These are phyloP conservation scores for Cercospora sp. DNA, from an alignment of 2,329 filamentous ascomycete genomes.

Conservation along the genomic window DNA sequence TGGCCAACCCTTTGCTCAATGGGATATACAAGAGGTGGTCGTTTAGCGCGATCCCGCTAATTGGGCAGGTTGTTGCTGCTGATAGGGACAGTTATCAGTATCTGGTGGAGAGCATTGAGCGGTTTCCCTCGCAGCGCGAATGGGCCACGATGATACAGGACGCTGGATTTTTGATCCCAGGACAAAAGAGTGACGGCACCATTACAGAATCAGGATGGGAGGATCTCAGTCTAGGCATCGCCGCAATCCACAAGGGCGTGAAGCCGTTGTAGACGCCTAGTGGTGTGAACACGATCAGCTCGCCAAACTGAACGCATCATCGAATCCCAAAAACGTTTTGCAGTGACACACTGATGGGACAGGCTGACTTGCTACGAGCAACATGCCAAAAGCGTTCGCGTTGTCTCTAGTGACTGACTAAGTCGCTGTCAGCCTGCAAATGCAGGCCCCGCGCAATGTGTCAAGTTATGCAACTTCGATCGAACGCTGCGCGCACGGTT, in stretches of 20 bases:
- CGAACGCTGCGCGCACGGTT: not conserved
- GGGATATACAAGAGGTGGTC: conserved; percentile 93
- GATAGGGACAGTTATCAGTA: conserved; percentile 98
- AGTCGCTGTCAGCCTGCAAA: not conserved
- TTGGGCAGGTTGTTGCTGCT: conserved; percentile 90
- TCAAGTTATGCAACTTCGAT: not conserved
- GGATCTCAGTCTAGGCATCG: conserved; percentile 87
- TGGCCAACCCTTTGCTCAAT: conserved; percentile 75
- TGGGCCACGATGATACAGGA: conserved; percentile 80
- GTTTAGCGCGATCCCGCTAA: conserved; percentile 88
- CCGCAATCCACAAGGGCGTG: conserved; percentile 93
- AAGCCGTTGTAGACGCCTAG: conserved; percentile 58
- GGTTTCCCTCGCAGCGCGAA: conserved; percentile 81
- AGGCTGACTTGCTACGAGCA: not conserved
- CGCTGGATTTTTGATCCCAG: conserved; percentile 83
- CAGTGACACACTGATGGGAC: not conserved
- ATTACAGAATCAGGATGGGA: conserved; percentile 68
- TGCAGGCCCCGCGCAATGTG: not conserved
- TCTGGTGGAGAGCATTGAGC: conserved; percentile 94
- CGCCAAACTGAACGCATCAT: not conserved
- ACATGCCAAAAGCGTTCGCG: not conserved
- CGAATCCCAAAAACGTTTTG: not conserved
- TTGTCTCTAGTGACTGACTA: not conserved
- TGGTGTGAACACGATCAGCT: not conserved
- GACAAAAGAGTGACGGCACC: conserved; percentile 38